phyloP scores from a whole-genome alignment of 1,139 yeast species.

The Protomyces macrosporus region DNA sequence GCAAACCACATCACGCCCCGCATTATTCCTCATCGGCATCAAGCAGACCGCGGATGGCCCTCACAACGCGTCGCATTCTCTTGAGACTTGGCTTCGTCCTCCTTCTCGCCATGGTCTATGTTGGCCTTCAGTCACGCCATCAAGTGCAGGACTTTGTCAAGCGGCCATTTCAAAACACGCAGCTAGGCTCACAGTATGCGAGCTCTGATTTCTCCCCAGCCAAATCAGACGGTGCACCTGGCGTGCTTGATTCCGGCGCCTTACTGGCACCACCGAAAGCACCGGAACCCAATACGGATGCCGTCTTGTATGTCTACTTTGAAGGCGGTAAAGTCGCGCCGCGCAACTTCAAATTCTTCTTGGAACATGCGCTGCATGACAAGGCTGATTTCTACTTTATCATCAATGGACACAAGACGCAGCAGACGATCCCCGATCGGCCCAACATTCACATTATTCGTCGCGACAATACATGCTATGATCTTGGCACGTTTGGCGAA shows the following conservation, averaged over 20 bases:
- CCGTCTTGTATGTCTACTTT: slow-evolving; percentile 14
- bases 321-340: slow-evolving; percentile 1
- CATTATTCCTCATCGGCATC: too few species aligned
- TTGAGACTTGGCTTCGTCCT: background rate
- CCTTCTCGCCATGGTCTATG: background rate
- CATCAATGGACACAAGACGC: slow-evolving; percentile 1
- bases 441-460: slow-evolving; percentile 5
- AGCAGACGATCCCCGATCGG: slow-evolving; percentile 1
- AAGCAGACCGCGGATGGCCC: background rate
- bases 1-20: too few species aligned
- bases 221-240: too few species aligned
- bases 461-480: slow-evolving; percentile 9
- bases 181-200: background rate
- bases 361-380: slow-evolving; percentile 16
- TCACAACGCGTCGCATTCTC: background rate
- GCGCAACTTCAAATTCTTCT: slow-evolving; percentile 7
- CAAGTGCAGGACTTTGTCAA: background rate
- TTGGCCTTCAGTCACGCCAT: background rate
- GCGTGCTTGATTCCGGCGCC: background rate
- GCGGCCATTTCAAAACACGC: background rate
- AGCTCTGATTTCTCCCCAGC: too few species aligned
- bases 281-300: background rate
- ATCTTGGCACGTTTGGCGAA: slow-evolving; percentile 10
- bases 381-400: slow-evolving; percentile 19
- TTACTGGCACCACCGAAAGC: background rate